A percentile compares a stretch with the other conserved stretches of the same genome.
Conservation (phyloP, 1,139 yeast genomes). For the Debaryomyces sp. region DNA sequence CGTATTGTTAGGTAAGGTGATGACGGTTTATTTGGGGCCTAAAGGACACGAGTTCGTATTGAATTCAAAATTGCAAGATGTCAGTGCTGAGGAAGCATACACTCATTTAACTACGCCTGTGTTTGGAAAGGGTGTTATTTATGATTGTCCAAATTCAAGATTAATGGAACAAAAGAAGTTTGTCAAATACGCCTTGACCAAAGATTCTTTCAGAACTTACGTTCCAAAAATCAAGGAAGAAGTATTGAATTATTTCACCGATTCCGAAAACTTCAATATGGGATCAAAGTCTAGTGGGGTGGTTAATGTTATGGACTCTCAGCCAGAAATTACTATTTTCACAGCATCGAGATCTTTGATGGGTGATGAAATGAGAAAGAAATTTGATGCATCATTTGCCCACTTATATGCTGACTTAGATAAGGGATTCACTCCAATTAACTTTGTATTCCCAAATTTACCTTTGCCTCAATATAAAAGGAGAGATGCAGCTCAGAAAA, state of each 20-base stretch:
- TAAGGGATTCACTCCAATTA: slow-evolving; percentile 94
- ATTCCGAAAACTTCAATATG: slow-evolving; percentile 51
- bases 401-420: slow-evolving; percentile 86
- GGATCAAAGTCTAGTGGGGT: slow-evolving; percentile 47
- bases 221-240: slow-evolving; percentile 90
- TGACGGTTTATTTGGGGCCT: slow-evolving; percentile 97
- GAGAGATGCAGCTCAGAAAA: slow-evolving; percentile 87
- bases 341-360: slow-evolving; percentile 91
- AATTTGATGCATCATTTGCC: slow-evolving; percentile 84
- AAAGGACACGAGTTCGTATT: slow-evolving; percentile 96
- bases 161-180: slow-evolving; percentile 99
- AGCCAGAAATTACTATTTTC: slow-evolving; percentile 94
- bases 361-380: slow-evolving; percentile 89
- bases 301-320: slow-evolving; percentile 76
- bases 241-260: slow-evolving; percentile 63
- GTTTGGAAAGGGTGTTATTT: slow-evolving; percentile 95
- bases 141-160: slow-evolving; percentile 91
- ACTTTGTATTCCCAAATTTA: slow-evolving; percentile 91
- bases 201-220: slow-evolving; percentile 79
- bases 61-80: slow-evolving; percentile 87
- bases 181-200: slow-evolving; percentile 85
- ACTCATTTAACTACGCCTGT: slow-evolving; percentile 95
- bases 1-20: slow-evolving; percentile 81
- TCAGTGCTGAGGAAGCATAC: slow-evolving; percentile 95
- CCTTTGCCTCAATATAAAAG: slow-evolving; percentile 85